These are phyloP conservation scores for Meyerozyma smithsonii DNA, from an alignment of 1,139 yeast species.

Conservation along the genomic window DNA sequence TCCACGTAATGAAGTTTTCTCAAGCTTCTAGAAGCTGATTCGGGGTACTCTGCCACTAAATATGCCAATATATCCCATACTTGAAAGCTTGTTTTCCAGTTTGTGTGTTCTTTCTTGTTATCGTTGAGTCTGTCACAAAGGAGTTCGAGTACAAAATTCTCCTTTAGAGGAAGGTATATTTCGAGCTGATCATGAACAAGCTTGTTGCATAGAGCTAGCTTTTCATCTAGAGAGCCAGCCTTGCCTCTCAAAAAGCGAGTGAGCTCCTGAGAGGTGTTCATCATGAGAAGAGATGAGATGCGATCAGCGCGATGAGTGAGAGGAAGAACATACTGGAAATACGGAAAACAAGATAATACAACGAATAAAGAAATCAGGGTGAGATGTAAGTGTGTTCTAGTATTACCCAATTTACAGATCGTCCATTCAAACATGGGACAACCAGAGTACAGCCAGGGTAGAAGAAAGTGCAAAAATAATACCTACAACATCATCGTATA, in stretches of 20 bases:
- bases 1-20: conserved; percentile 22
- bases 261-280: conserved; percentile 3
- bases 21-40: conserved; percentile 26
- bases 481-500: not conserved
- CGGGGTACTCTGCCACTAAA: conserved; percentile 32
- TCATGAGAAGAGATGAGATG: conserved; percentile 1
- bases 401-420: too few species aligned
- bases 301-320: not conserved
- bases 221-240: conserved; percentile 5
- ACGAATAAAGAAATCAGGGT: not conserved
- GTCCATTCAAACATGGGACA: too few species aligned
- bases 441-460: too few species aligned
- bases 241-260: conserved; percentile 9
- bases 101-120: conserved; percentile 22
- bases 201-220: conserved; percentile 11
- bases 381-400: too few species aligned
- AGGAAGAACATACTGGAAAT: not conserved
- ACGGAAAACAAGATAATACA: not conserved
- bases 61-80: conserved; percentile 46
- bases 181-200: conserved; percentile 35
- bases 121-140: conserved; percentile 64
- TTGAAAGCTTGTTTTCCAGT: conserved; percentile 36
- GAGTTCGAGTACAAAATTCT: conserved; percentile 59
- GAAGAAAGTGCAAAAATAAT: too few species aligned
- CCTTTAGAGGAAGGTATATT: conserved; percentile 58